Conservation (phyloP, 306 rosid species). For the Hippophae gyantsensis region DNA sequence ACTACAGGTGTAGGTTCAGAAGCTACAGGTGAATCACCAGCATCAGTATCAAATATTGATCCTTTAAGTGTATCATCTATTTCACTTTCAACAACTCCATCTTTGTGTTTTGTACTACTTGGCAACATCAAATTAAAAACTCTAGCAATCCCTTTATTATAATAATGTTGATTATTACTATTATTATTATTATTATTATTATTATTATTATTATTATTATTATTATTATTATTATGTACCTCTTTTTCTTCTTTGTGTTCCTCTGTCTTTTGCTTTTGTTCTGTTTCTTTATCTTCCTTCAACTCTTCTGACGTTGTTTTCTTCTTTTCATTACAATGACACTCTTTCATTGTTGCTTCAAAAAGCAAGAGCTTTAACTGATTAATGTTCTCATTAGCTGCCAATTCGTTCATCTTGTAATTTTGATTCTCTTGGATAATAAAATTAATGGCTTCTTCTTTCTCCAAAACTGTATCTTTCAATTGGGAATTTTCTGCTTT, state of each 20-base stretch:
- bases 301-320: too few species aligned
- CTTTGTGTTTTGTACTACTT: conserved; percentile 28
- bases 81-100: conserved; percentile 22
- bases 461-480: conserved; percentile 36
- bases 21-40: conserved; percentile 15
- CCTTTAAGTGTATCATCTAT: conserved; percentile 42
- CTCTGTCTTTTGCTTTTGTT: too few species aligned
- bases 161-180: background rate
- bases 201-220: background rate
- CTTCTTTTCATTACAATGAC: background rate
- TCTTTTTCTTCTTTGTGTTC: conserved; percentile 23
- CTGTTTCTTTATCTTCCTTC: too few species aligned
- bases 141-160: conserved; percentile 26
- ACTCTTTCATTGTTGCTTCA: conserved; percentile 35
- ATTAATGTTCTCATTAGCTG: conserved; percentile 49
- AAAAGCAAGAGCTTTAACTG: conserved; percentile 50
- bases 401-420: conserved; percentile 47
- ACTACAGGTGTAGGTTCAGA: conserved; percentile 20
- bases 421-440: conserved; percentile 52
- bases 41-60: conserved; percentile 46
- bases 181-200: background rate
- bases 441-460: conserved; percentile 29
- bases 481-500: conserved; percentile 54
- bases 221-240: conserved; percentile 13
- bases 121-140: conserved; percentile 30